Percentiles rank a stretch among this genome's conserved stretches.
These are phyloP conservation scores for Sporobolomyces roseus DNA, from an alignment of 768 basidiomycete species.

Conservation along the genomic window DNA sequence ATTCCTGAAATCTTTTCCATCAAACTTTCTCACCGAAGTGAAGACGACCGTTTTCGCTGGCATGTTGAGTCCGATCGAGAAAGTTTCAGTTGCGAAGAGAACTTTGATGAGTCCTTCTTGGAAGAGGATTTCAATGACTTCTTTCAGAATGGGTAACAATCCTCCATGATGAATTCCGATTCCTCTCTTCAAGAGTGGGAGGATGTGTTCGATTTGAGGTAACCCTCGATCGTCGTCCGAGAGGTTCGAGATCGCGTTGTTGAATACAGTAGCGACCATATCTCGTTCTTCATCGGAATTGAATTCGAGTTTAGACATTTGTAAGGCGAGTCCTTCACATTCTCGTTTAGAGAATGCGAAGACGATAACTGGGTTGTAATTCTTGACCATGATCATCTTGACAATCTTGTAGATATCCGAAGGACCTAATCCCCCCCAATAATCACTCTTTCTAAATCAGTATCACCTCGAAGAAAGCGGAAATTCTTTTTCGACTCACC, in stretches of 20 bases:
- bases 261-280: constrained; percentile 79
- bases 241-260: constrained; percentile 86
- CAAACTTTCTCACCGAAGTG: constrained; percentile 89
- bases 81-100: constrained; percentile 96
- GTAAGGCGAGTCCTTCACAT: constrained; percentile 87
- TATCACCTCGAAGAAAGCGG: too few relatives aligned
- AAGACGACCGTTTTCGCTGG: constrained; percentile 99
- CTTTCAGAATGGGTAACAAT: constrained; percentile 91
- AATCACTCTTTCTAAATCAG: too few relatives aligned
- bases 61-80: constrained; percentile 96
- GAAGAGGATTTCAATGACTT: constrained; percentile 98
- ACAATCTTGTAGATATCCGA: constrained; percentile 97
- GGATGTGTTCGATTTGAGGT: constrained; percentile 85
- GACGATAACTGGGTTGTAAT: constrained; percentile 95
- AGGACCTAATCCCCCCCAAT: too few relatives aligned
- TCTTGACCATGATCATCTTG: constrained; percentile 96
- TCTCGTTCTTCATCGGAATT: constrained; percentile 89
- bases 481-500: too few relatives aligned
- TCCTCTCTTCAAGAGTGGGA: constrained; percentile 88
- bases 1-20: constrained; percentile 89
- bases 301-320: constrained; percentile 92
- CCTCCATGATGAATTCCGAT: constrained; percentile 99
- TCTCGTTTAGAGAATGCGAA: constrained; percentile 98
- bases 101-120: constrained; percentile 97
- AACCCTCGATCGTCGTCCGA: constrained; percentile 79